phyloP scores from a whole-genome alignment of 768 basidiomycete genomes.

The Termitomyces sp. region DNA sequence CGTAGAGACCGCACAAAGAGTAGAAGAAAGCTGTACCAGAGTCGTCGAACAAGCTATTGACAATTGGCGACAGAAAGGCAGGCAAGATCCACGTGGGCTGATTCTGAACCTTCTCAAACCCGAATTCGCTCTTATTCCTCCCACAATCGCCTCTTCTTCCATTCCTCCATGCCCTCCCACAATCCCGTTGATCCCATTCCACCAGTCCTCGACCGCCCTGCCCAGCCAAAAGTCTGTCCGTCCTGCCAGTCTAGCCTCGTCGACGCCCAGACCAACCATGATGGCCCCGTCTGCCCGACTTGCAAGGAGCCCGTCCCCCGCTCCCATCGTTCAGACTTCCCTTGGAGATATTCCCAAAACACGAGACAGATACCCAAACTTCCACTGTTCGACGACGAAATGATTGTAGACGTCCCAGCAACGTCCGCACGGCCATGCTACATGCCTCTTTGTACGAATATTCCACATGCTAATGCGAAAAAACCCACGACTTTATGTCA shows the following conservation, averaged over 20 bases:
- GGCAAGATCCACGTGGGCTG: conserved; percentile 18
- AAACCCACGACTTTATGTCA: conserved; percentile 24
- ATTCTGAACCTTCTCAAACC: neutral
- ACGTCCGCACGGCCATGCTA: conserved; percentile 17
- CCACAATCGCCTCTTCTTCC: conserved; percentile 10
- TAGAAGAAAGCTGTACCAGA: neutral
- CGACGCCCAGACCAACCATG: conserved; percentile 26
- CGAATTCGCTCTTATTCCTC: neutral
- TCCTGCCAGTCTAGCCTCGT: conserved; percentile 40
- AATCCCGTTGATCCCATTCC: conserved; percentile 25
- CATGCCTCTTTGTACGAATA: conserved; percentile 13
- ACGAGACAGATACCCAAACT: conserved; percentile 26
- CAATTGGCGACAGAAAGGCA: neutral
- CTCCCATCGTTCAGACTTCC: conserved; percentile 24
- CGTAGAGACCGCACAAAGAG: neutral
- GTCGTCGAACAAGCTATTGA: neutral
- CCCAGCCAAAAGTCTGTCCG: conserved; percentile 42
- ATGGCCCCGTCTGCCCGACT: conserved; percentile 41
- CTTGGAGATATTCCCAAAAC: conserved; percentile 25
- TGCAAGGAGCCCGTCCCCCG: conserved; percentile 40
- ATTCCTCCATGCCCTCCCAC: conserved; percentile 49
- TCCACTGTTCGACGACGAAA: conserved; percentile 30
- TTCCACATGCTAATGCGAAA: conserved; percentile 21
- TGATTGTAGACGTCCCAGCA: conserved; percentile 27
- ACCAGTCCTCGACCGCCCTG: conserved; percentile 22